Evolutionary conservation across 345 rosid genomes (phyloP).

Genomic region (Populus simonii): DNA sequence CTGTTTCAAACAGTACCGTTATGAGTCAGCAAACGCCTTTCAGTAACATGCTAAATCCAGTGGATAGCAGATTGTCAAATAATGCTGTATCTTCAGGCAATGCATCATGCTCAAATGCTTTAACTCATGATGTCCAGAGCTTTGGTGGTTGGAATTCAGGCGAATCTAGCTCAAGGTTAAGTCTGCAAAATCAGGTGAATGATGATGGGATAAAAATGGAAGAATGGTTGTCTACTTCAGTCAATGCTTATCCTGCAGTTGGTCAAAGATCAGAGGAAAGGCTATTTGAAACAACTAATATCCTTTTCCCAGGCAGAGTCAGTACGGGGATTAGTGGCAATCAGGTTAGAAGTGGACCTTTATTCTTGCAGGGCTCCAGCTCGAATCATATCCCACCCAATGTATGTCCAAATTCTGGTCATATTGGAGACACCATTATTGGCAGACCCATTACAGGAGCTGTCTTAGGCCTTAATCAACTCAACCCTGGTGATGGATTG

Average conservation of each 20-base stretch:
- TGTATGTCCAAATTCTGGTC: slow-evolving; percentile 36
- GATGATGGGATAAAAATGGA: slow-evolving; percentile 50
- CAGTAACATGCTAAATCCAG: slow-evolving; percentile 45
- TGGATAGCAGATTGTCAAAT: slow-evolving; percentile 40
- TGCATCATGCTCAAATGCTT: slow-evolving; percentile 34
- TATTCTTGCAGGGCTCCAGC: slow-evolving; percentile 51
- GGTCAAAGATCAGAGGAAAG: slow-evolving; percentile 54
- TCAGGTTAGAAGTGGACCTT: slow-evolving; percentile 43
- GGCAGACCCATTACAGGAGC: slow-evolving; percentile 33
- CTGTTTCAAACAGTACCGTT: slow-evolving; percentile 30
- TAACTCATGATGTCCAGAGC: slow-evolving; percentile 38
- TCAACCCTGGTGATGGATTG: slow-evolving; percentile 27
- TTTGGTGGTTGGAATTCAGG: slow-evolving; percentile 58
- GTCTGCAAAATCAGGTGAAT: slow-evolving; percentile 39
- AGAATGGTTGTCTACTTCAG: slow-evolving; percentile 42
- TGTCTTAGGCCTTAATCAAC: slow-evolving; percentile 22
- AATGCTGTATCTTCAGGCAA: slow-evolving; percentile 39
- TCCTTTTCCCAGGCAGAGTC: slow-evolving; percentile 33
- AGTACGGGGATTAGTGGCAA: slow-evolving; percentile 29
- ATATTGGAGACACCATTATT: slow-evolving; percentile 36
- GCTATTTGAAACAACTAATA: slow-evolving; percentile 34
- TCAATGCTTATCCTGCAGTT: slow-evolving; percentile 26
- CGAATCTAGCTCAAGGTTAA: slow-evolving; percentile 55
- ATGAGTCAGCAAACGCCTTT: slow-evolving; percentile 40
- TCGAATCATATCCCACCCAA: slow-evolving; percentile 37